Percentiles rank a stretch among this genome's conserved stretches.
Evolutionary conservation across 2,329 filamentous ascomycete genomes (phyloP).

Genomic region (Pseudogymnoascus sp.): DNA sequence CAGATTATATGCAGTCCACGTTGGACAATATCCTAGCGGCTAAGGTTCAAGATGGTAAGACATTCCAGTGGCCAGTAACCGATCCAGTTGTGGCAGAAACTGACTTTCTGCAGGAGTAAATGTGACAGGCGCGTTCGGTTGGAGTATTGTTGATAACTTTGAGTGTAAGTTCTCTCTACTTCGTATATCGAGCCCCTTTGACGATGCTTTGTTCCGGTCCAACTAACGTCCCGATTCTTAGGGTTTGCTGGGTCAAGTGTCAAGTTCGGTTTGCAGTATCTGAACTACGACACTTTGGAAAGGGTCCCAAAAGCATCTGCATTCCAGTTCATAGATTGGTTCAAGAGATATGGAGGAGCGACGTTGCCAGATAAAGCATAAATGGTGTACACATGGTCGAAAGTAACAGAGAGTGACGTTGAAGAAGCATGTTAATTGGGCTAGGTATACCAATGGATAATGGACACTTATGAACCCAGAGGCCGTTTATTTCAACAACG

Average conservation of each 20-base stretch:
- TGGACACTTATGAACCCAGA: background rate
- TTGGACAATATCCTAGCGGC: slow-evolving; percentile 33
- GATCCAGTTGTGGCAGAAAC: background rate
- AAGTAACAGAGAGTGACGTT: background rate
- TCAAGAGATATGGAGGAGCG: slow-evolving; percentile 21
- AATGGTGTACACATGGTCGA: background rate
- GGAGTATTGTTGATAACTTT: slow-evolving; percentile 35
- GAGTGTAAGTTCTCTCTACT: slow-evolving; percentile 28
- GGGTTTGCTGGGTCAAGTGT: slow-evolving; percentile 26
- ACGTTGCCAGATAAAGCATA: background rate
- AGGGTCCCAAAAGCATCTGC: slow-evolving; percentile 34
- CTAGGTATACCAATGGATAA: background rate
- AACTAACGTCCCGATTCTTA: background rate
- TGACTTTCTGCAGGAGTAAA: slow-evolving; percentile 23
- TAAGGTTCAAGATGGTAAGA: slow-evolving; percentile 27
- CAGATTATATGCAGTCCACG: slow-evolving; percentile 35
- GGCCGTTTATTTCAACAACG: background rate
- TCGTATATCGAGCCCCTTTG: background rate
- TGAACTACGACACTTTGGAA: slow-evolving; percentile 33
- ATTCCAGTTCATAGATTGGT: slow-evolving; percentile 37
- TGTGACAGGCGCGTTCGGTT: slow-evolving; percentile 34
- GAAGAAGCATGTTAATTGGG: background rate
- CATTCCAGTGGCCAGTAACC: background rate
- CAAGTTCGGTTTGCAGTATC: slow-evolving; percentile 35
- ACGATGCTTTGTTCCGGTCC: background rate